Base-by-base conservation (phyloP, 176 grass and related monocot genomes). In the Phoenix roebelenii region DNA sequence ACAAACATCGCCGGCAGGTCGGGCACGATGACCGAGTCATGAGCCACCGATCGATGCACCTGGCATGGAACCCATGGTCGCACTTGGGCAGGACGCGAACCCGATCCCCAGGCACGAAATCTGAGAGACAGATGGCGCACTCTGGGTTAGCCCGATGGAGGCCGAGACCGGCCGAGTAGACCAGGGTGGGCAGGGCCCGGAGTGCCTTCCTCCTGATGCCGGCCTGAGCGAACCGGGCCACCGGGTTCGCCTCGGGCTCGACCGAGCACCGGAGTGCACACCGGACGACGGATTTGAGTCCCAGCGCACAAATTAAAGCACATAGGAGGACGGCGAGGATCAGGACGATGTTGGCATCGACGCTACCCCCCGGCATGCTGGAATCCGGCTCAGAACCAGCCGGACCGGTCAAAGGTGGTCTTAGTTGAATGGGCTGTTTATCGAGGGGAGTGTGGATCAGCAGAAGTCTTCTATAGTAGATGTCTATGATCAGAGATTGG, bases 31-130 rank as follows among this genome's bases (percentile, higher is more conserved):
- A 87, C 30, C 83, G 64, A 6, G 68, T 77, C 64, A 87, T 19
- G 52, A 95, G 83, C 91, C 91, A 95, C 17, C 83, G 79, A 69
- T 95, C 91, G 63, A 95, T 84, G 77, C 91, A 95, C 30, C 74
- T 30, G 52, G 84, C 83, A 55, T 95, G 91, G 73, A 95, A 95
- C 16, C 91, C 91, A 50, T 95, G 91, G 39, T 69, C 84, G 77
- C 91, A 95, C 49, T 54, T 87, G 52, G 77, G 83, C 18, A 95
- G 87, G 67, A 87, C 86, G 70, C 87, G 85, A 7, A 95, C 48
- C 14, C 68, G 71, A 53, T 95, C 91, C 5, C 86, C 86, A 0
- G 72, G 68, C 76, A 86, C 86, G 15, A 95, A 95, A 59, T 95
- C 83, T 3, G 80, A 84, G 17, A 95, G 86, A 49, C 91, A 95